phyloP scores from a whole-genome alignment of 2,329 filamentous ascomycete species.

The Penicillium occitanis region DNA sequence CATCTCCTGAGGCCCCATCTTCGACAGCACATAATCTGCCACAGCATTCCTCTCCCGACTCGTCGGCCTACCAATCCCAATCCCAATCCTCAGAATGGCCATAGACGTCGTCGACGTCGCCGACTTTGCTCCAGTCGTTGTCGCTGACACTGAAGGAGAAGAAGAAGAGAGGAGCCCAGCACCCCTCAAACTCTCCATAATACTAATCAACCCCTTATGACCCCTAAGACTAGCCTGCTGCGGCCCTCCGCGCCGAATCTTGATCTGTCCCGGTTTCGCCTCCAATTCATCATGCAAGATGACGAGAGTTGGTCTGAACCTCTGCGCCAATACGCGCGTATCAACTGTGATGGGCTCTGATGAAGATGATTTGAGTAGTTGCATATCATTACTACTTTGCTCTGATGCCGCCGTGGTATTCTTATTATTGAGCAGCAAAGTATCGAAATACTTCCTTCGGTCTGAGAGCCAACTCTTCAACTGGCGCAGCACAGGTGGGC shows the following conservation, averaged over 20 bases:
- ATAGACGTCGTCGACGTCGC: conserved; percentile 29
- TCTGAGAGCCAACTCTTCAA: conserved; percentile 53
- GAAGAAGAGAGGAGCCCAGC: conserved; percentile 32
- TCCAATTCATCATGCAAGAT: conserved; percentile 91
- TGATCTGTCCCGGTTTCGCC: conserved; percentile 65
- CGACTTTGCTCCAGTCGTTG: not conserved
- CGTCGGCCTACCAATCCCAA: conserved; percentile 84
- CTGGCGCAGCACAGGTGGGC: conserved; percentile 65
- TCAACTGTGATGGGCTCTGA: conserved; percentile 13
- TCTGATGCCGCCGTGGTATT: not conserved
- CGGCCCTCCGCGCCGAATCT: conserved; percentile 59
- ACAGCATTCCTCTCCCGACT: conserved; percentile 68
- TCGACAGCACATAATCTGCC: conserved; percentile 72
- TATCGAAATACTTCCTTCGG: conserved; percentile 17
- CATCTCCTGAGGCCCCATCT: conserved; percentile 59
- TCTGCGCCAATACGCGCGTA: conserved; percentile 20
- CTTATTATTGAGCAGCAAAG: conserved; percentile 10
- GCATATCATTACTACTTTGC: not conserved
- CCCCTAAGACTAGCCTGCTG: conserved; percentile 61
- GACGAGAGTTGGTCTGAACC: conserved; percentile 56
- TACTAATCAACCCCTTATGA: conserved; percentile 73
- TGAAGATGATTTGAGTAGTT: conserved; percentile 5
- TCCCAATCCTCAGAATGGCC: conserved; percentile 62
- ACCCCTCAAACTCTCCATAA: conserved; percentile 55
- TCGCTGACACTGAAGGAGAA: not conserved